A percentile compares a stretch with the other conserved stretches of the same genome.
phyloP scores from a whole-genome alignment of 495 filamentous ascomycete genomes.

The Niebla homalea region DNA sequence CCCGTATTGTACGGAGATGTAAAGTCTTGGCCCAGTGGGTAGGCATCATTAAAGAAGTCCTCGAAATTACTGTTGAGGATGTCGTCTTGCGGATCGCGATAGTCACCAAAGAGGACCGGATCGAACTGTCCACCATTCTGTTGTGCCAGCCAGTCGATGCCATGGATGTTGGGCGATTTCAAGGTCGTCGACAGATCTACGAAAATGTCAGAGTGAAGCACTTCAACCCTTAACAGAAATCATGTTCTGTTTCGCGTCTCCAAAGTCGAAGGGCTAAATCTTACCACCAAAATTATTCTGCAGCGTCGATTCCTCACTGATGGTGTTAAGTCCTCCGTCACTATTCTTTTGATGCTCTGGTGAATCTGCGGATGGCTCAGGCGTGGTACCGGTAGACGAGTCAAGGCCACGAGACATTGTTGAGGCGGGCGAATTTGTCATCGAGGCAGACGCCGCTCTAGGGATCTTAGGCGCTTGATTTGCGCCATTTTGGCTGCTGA shows the following conservation, averaged over 20 bases:
- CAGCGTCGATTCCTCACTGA: constrained; percentile 20
- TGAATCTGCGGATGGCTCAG: constrained; percentile 49
- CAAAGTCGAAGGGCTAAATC: too few species aligned
- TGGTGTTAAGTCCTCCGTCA: constrained; percentile 18
- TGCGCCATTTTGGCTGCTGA: constrained; percentile 9
- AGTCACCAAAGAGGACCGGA: constrained; percentile 82
- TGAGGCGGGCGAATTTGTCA: constrained; percentile 45
- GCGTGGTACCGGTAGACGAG: constrained; percentile 81
- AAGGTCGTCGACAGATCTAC: constrained; percentile 10
- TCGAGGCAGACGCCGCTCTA: constrained; percentile 15
- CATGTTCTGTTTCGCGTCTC: too few species aligned
- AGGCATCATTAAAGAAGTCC: constrained; percentile 81
- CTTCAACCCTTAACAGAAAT: too few species aligned
- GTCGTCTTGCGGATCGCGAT: constrained; percentile 79
- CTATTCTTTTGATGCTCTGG: constrained; percentile 22
- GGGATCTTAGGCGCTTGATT: constrained; percentile 10
- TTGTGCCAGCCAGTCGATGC: constrained; percentile 65
- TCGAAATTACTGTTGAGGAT: constrained; percentile 53
- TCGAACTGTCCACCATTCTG: constrained; percentile 86
- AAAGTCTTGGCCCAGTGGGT: constrained; percentile 56
- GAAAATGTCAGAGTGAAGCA: constrained; percentile 16
- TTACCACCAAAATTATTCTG: constrained; percentile 11
- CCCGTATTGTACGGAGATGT: constrained; percentile 58
- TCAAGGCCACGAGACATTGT: constrained; percentile 30
- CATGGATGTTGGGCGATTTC: constrained; percentile 25